Evolutionary conservation across 768 basidiomycete genomes (phyloP).

Genomic region (Macrolepiota fuliginosa): DNA sequence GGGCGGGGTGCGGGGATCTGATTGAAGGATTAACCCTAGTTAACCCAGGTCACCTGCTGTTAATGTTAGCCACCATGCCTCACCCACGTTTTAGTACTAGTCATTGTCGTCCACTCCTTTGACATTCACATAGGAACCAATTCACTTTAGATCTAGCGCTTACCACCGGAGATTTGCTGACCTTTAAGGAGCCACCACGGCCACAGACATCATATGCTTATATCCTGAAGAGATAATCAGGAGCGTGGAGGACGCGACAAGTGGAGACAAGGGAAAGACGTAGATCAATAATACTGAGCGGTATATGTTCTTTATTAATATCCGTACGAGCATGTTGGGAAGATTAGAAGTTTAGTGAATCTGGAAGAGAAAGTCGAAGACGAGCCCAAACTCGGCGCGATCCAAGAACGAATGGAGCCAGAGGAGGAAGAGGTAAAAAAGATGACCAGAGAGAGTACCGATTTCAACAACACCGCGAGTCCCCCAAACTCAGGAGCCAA

Average conservation of each 20-base stretch:
- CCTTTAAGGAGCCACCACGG: not conserved
- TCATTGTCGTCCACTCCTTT: not conserved
- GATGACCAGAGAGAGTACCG: not conserved
- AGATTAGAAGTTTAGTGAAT: no score
- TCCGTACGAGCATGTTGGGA: no score
- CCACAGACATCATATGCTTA: not conserved
- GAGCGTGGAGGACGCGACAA: no score
- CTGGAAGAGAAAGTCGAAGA: constrained; percentile 17
- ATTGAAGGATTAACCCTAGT: no score
- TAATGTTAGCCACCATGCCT: not conserved
- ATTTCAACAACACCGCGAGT: not conserved
- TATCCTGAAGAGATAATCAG: no score
- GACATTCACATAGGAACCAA: not conserved
- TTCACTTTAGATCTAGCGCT: not conserved
- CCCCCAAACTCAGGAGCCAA: not conserved
- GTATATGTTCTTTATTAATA: no score
- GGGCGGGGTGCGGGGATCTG: not conserved
- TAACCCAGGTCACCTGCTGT: not conserved
- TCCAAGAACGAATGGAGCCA: constrained; percentile 5
- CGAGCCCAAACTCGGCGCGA: constrained; percentile 9
- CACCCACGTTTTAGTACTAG: not conserved
- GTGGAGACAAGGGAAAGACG: no score
- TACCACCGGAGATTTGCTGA: not conserved
- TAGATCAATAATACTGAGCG: no score
- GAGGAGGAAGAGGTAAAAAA: not conserved